phyloP scores from a whole-genome alignment of 495 filamentous ascomycete species.

The Talaromyces wortmannii region DNA sequence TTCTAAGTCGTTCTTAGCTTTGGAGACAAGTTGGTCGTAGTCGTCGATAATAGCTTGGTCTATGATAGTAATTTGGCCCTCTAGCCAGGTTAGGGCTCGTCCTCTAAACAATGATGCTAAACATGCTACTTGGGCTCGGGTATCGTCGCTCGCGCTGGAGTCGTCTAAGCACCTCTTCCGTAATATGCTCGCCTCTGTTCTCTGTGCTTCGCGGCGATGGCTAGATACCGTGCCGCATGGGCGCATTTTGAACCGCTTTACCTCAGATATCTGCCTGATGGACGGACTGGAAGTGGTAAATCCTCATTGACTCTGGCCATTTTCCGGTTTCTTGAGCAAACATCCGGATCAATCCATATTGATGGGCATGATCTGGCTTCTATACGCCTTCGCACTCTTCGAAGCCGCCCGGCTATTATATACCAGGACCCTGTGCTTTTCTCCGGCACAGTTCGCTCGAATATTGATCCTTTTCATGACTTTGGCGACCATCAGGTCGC shows the following conservation, averaged over 20 bases:
- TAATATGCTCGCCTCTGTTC: constrained; percentile 50
- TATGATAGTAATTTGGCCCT: too few species aligned
- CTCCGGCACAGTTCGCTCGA: constrained; percentile 77
- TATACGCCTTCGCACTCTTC: constrained; percentile 66
- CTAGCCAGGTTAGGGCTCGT: too few species aligned
- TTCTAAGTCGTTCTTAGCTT: too few species aligned
- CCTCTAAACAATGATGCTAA: too few species aligned
- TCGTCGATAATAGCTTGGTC: too few species aligned
- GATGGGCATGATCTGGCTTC: constrained; percentile 71
- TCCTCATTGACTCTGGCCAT: constrained; percentile 75
- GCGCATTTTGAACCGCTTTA: constrained; percentile 73
- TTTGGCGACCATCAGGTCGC: constrained; percentile 63
- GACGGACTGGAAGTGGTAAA: constrained; percentile 86
- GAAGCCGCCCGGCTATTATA: constrained; percentile 73
- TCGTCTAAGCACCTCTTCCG: constrained; percentile 41
- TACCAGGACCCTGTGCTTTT: constrained; percentile 84
- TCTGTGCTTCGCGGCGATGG: constrained; percentile 68
- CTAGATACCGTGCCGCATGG: constrained; percentile 77
- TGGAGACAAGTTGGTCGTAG: too few species aligned
- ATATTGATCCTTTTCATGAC: constrained; percentile 74
- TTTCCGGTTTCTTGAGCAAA: constrained; percentile 75
- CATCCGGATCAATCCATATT: constrained; percentile 60
- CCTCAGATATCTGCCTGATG: constrained; percentile 65
- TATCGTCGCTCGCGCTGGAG: too few species aligned
- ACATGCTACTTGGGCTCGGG: too few species aligned